Conservation (phyloP, 345 rosid genomes). For the Ceriops zippeliana region DNA sequence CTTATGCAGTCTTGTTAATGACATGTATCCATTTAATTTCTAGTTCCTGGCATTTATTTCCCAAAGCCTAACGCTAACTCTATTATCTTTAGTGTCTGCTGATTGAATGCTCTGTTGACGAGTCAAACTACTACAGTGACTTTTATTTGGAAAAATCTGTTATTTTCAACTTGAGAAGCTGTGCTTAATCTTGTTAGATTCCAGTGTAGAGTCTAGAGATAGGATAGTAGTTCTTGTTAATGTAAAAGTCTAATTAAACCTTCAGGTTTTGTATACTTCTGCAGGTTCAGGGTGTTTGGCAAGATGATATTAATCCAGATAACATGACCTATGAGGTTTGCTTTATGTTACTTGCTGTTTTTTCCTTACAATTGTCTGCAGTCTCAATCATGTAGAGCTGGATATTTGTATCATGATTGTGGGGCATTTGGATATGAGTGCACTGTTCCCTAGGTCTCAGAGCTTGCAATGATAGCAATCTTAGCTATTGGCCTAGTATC, state of each 20-base stretch:
- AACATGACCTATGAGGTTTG: slow-evolving; percentile 74
- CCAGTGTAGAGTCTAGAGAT: slow-evolving; percentile 1
- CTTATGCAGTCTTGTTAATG: slow-evolving; percentile 7
- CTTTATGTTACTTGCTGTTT: slow-evolving; percentile 11
- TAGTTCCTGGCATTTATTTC: background rate
- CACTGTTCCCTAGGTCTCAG: background rate
- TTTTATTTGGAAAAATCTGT: background rate
- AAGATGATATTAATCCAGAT: slow-evolving; percentile 60
- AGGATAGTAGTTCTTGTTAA: slow-evolving; percentile 7
- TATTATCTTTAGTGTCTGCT: background rate
- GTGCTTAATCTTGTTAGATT: too few species aligned
- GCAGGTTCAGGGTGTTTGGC: slow-evolving; percentile 67
- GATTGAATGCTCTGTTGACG: background rate
- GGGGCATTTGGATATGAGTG: background rate
- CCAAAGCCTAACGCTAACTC: too few species aligned
- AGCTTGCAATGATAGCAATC: background rate
- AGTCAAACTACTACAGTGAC: background rate
- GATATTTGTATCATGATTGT: background rate
- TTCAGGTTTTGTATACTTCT: slow-evolving; percentile 14
- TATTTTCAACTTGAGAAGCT: background rate
- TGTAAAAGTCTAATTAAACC: slow-evolving; percentile 2
- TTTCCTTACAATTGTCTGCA: background rate
- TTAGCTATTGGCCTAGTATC: background rate
- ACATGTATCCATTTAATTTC: background rate
- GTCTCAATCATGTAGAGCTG: background rate